Conservation (phyloP, 2,329 filamentous ascomycete species). For the Ophiocordyceps camponoti-rufipedis region DNA sequence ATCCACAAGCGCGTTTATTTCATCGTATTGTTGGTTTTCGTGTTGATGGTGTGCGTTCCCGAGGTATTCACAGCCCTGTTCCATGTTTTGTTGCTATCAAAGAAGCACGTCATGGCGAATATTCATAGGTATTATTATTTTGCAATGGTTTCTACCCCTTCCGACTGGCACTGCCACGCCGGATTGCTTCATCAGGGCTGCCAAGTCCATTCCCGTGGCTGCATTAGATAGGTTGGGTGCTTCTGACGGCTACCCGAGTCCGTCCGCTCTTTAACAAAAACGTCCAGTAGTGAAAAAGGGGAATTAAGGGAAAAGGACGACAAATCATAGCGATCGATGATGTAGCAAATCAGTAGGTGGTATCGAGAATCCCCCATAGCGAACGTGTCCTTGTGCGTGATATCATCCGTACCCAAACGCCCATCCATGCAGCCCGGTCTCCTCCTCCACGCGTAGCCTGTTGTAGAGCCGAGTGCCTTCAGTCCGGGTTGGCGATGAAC, state of each 20-base stretch:
- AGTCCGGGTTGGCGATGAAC: conserved; percentile 76
- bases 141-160: conserved; percentile 1
- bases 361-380: conserved; percentile 7
- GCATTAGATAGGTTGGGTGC: not conserved
- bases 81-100: not conserved
- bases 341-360: conserved; percentile 3
- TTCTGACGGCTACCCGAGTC: not conserved
- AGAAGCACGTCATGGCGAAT: not conserved
- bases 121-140: not conserved
- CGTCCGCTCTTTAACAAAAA: not conserved
- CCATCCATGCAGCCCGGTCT: conserved; percentile 3
- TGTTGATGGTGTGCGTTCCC: no score
- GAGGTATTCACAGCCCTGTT: not conserved
- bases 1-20: not conserved
- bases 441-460: conserved; percentile 1
- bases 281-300: no score
- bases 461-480: conserved; percentile 3
- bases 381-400: conserved; percentile 7
- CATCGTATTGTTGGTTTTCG: not conserved
- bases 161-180: conserved; percentile 1
- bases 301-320: not conserved
- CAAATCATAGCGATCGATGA: conserved; percentile 1
- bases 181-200: conserved; percentile 6
- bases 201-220: not conserved
- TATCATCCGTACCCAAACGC: conserved; percentile 5